Conservation (phyloP, 1,284 basidiomycete species). For the Irpex rosettiformis region DNA sequence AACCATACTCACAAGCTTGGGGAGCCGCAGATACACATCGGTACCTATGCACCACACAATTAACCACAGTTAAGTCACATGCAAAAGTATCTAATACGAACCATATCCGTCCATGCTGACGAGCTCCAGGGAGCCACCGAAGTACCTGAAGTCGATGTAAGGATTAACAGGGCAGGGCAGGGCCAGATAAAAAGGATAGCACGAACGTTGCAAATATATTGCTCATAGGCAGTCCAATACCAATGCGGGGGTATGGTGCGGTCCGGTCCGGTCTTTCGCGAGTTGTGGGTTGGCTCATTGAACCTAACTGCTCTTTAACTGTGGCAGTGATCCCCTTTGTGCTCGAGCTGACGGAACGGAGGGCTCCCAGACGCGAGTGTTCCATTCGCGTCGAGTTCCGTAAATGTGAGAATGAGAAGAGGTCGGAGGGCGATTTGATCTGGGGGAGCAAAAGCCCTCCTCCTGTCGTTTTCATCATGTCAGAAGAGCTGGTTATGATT, state of each 20-base stretch:
- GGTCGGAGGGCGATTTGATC: constrained; percentile 61
- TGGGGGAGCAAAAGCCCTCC: constrained; percentile 58
- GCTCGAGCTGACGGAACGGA: constrained; percentile 61
- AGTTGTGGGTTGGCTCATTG: constrained; percentile 31
- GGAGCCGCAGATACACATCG: constrained; percentile 77
- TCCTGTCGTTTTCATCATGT: constrained; percentile 38
- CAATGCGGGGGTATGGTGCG: constrained; percentile 58
- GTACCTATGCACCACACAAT: constrained; percentile 48
- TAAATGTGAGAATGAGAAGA: constrained; percentile 81
- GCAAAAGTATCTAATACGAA: constrained; percentile 30
- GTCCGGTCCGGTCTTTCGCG: constrained; percentile 39
- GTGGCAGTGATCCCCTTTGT: constrained; percentile 68
- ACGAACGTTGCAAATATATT: constrained; percentile 78
- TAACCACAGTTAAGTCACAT: constrained; percentile 1
- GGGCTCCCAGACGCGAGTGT: constrained; percentile 62
- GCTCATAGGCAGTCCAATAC: constrained; percentile 82
- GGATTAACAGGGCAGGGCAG: not conserved
- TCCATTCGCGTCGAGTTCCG: constrained; percentile 71
- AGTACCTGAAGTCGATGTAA: constrained; percentile 48
- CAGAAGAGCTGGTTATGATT: constrained; percentile 1
- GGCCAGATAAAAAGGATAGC: not conserved
- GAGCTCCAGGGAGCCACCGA: constrained; percentile 80
- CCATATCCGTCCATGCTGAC: constrained; percentile 83
- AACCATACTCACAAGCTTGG: constrained; percentile 65
- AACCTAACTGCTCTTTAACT: constrained; percentile 70